These are phyloP conservation scores for Diutina rugosa DNA, from an alignment of 1,139 yeast species.

Conservation along the genomic window DNA sequence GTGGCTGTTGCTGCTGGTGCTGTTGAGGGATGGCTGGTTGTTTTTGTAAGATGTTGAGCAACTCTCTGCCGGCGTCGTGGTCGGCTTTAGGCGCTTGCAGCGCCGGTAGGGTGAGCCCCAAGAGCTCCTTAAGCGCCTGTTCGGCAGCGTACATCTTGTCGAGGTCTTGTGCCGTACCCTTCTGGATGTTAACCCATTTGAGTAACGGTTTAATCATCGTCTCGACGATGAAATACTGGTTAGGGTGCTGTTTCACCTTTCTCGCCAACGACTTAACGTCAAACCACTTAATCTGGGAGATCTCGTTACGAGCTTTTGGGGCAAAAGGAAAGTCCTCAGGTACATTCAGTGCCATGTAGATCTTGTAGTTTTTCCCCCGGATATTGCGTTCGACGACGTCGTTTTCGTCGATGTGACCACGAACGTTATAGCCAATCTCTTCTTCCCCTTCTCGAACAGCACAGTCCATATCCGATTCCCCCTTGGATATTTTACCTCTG, in stretches of 20 bases:
- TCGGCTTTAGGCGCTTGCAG: conserved; percentile 16
- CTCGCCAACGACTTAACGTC: conserved; percentile 24
- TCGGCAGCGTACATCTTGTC: conserved; percentile 47
- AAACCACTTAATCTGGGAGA: conserved; percentile 41
- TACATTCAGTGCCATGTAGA: conserved; percentile 65
- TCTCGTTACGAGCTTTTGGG: conserved; percentile 83
- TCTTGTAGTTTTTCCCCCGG: conserved; percentile 74
- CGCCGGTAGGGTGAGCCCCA: conserved; percentile 35
- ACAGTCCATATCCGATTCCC: conserved; percentile 81
- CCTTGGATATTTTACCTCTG: conserved; percentile 90
- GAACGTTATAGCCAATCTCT: conserved; percentile 88
- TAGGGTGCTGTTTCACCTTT: conserved; percentile 24
- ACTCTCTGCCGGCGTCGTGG: conserved; percentile 65
- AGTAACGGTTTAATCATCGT: conserved; percentile 50
- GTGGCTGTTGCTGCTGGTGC: conserved; percentile 12
- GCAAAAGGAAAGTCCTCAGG: conserved; percentile 64
- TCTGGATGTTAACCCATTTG: conserved; percentile 37
- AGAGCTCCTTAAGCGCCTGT: conserved; percentile 43
- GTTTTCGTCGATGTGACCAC: conserved; percentile 50
- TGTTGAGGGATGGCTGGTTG: conserved; percentile 16
- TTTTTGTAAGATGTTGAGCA: conserved; percentile 46
- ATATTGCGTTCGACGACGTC: conserved; percentile 76
- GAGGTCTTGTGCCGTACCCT: conserved; percentile 41
- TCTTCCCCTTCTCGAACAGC: conserved; percentile 91
- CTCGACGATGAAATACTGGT: conserved; percentile 43